These are phyloP conservation scores for Globisporangium spiculum DNA, from an alignment of 352 stramenopile species.

Conservation along the genomic window DNA sequence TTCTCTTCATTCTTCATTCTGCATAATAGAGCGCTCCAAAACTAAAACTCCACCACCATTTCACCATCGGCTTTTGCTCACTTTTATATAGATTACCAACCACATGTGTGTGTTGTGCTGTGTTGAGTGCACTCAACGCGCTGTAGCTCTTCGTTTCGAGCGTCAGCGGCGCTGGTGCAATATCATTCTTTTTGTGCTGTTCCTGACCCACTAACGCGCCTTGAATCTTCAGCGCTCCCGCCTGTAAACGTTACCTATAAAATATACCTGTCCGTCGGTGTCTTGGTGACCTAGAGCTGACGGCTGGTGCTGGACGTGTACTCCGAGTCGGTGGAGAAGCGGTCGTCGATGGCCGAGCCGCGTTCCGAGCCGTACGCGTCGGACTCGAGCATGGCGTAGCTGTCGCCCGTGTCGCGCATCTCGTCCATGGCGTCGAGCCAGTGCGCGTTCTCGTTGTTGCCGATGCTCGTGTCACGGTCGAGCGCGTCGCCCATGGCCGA, in stretches of 20 bases:
- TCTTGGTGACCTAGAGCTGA: neutral
- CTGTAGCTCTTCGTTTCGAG: neutral
- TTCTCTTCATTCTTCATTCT: neutral
- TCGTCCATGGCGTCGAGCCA: conserved; percentile 63
- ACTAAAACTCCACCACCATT: neutral
- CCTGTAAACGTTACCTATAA: conserved; percentile 5
- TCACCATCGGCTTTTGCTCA: neutral
- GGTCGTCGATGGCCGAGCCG: conserved; percentile 56
- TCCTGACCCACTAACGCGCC: neutral
- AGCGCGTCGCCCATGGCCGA: conserved; percentile 20
- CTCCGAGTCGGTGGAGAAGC: conserved; percentile 77
- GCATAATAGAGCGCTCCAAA: neutral
- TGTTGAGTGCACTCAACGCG: neutral
- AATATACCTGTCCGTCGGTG: neutral
- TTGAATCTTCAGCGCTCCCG: neutral
- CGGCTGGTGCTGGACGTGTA: conserved; percentile 10
- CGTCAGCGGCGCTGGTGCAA: neutral
- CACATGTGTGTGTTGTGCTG: neutral
- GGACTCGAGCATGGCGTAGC: conserved; percentile 81
- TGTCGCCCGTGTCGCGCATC: conserved; percentile 81
- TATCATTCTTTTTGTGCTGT: neutral
- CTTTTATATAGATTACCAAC: neutral
- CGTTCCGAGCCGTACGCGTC: conserved; percentile 58
- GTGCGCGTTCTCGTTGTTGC: conserved; percentile 31
- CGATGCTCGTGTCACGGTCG: conserved; percentile 13